A percentile compares a stretch with the other conserved stretches of the same genome.
phyloP scores from a whole-genome alignment of 768 basidiomycete species.

The Psilocybe azurescens region DNA sequence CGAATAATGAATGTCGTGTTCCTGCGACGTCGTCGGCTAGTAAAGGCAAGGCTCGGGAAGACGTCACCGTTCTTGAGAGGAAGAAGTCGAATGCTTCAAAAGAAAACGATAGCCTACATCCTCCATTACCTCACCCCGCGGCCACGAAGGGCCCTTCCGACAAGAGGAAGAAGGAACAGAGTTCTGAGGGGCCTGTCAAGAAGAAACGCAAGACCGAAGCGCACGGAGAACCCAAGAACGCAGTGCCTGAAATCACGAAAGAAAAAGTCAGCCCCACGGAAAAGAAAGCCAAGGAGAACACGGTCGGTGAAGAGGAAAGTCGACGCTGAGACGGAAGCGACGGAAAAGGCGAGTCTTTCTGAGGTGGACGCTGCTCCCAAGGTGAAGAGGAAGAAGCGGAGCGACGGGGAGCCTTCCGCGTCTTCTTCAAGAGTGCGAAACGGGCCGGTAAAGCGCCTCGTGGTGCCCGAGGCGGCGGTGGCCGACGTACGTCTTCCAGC shows the following conservation, averaged over 20 bases:
- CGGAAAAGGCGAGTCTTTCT: not conserved
- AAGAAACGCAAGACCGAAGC: constrained; percentile 31
- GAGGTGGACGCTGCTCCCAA: constrained; percentile 7
- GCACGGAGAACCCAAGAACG: not conserved
- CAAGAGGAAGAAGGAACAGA: constrained; percentile 19
- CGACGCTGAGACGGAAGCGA: constrained; percentile 16
- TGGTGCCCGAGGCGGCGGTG: not conserved
- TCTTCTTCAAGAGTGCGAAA: constrained; percentile 1
- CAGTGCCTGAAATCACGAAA: constrained; percentile 8
- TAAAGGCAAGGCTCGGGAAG: not conserved
- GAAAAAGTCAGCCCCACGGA: constrained; percentile 5
- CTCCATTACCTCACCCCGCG: not conserved
- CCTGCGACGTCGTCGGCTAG: not conserved
- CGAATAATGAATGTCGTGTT: not conserved
- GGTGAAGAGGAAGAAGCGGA: constrained; percentile 28
- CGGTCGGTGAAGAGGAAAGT: constrained; percentile 19
- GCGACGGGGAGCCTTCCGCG: constrained; percentile 8
- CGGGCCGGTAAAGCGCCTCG: not conserved
- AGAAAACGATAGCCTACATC: constrained; percentile 12
- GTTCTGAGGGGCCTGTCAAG: constrained; percentile 18
- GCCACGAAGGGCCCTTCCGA: not conserved
- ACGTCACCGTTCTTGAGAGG: not conserved
- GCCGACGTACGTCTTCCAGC: not conserved
- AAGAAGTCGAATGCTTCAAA: constrained; percentile 6
- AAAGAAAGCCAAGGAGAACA: constrained; percentile 14